A percentile compares a stretch with the other conserved stretches of the same genome.
These are phyloP conservation scores for Candida gigantensis DNA, from an alignment of 1,139 yeast genomes.

Conservation along the genomic window DNA sequence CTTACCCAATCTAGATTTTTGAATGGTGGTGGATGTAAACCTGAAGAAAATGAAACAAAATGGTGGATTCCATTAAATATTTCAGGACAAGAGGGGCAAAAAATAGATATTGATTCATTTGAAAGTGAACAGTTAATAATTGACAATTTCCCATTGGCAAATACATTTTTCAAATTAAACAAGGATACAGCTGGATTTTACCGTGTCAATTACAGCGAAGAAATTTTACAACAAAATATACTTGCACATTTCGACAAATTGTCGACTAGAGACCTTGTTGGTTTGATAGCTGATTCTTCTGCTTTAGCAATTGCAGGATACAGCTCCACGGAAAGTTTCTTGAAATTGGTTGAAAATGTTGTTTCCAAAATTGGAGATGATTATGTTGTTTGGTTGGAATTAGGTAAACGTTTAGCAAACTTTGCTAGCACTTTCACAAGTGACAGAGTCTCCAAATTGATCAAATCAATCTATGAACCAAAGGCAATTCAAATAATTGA, in stretches of 20 bases:
- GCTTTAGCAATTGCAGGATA: conserved; percentile 65
- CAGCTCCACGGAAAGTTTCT: conserved; percentile 43
- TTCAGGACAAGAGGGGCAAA: conserved; percentile 26
- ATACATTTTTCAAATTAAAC: conserved; percentile 57
- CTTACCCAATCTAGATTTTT: conserved; percentile 75
- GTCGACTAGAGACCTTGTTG: conserved; percentile 60
- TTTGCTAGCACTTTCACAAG: conserved; percentile 51
- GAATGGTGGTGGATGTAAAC: conserved; percentile 74
- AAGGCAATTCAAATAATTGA: conserved; percentile 36
- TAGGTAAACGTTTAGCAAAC: conserved; percentile 44
- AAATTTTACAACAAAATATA: conserved; percentile 45
- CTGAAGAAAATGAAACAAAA: conserved; percentile 65
- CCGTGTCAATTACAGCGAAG: conserved; percentile 62
- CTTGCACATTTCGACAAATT: conserved; percentile 49
- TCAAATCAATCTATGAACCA: conserved; percentile 38
- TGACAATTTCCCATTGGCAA: conserved; percentile 23
- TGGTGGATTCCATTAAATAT: conserved; percentile 78
- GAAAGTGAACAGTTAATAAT: conserved; percentile 23
- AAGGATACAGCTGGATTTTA: conserved; percentile 64
- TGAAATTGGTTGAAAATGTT: conserved; percentile 23
- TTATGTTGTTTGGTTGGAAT: conserved; percentile 67
- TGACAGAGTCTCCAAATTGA: conserved; percentile 45
- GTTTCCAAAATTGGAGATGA: conserved; percentile 48
- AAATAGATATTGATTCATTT: conserved; percentile 21
- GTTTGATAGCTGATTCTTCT: conserved; percentile 29